Base-by-base conservation (phyloP, 2,329 filamentous ascomycete species). In the Dactylellina cionopaga region DNA sequence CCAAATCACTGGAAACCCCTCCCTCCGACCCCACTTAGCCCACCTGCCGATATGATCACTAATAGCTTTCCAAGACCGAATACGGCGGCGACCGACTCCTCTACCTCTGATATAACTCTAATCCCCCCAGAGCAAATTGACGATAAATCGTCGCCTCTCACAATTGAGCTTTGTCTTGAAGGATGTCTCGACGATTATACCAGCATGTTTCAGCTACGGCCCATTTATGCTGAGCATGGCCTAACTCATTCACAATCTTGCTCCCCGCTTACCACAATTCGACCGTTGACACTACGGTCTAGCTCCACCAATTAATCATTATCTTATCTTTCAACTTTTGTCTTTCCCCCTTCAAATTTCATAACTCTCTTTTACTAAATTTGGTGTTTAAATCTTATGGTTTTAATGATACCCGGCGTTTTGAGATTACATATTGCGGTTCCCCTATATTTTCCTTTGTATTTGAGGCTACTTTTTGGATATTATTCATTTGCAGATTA, bases 391-490 rank as follows among this genome's bases (percentile, higher is more conserved):
- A n/a, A n/a, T n/a, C n/a, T n/a, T n/a, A n/a, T 15, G 46, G 10
- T 62, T 65, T 65, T 72, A 72, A 72, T 72, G 68, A 72, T 72
- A 72, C 68, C 68, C 68, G 68, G 68, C 59, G 68, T 72, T 46
- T 65, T 60, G 37, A 46, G 31, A 51, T 46, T 35, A 25, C 15
- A 29, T 10, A 58, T 5, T 35, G n/a, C 49, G 10, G 27, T 29
- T 41, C 35, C 52, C 46, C 24, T 25, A 24, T 3, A 55, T 47
- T 65, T 66, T 44, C 51, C 27, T 66, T 64, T 65, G 29, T 49
- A n/a, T n/a, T n/a, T n/a, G n/a, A n/a, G n/a, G n/a, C n/a, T n/a
- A n/a, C n/a, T n/a, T n/a, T n/a, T n/a, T n/a, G n/a, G n/a, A n/a
- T n/a, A n/a, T 13, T 22, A 49, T 49, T 29, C 46, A n/a, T 13